Evolutionary conservation across 805 yeast species (phyloP).

Genomic region (Sugiyamaella americana): DNA sequence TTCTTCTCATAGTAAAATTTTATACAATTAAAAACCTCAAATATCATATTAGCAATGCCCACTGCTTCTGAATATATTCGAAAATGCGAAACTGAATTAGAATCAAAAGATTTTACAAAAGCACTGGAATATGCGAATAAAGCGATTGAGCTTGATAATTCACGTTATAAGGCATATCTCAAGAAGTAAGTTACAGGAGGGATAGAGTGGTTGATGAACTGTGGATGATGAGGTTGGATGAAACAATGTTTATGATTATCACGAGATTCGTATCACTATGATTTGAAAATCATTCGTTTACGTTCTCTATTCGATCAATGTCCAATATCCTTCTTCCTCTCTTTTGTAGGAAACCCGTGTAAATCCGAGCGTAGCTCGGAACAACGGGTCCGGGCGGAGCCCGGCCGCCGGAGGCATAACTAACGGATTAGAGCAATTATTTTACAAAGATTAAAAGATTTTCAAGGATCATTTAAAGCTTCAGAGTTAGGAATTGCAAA

Average conservation of each 20-base stretch:
- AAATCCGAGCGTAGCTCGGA: too few relatives aligned
- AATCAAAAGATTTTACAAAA: conserved; percentile 1
- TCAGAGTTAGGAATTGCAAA: conserved; percentile 19
- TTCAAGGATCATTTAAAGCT: conserved; percentile 17
- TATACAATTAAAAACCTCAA: too few relatives aligned
- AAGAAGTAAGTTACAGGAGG: conserved; percentile 11
- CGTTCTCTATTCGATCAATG: neutral
- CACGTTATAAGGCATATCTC: conserved; percentile 8
- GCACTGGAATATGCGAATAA: neutral
- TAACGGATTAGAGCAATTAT: conserved; percentile 17
- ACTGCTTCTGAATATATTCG: neutral
- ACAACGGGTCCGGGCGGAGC: too few relatives aligned
- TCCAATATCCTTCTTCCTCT: neutral
- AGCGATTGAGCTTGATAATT: neutral
- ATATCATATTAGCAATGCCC: neutral
- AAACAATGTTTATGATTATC: too few relatives aligned
- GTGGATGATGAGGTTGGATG: too few relatives aligned
- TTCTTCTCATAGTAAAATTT: too few relatives aligned
- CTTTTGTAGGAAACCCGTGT: neutral
- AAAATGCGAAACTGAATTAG: conserved; percentile 1
- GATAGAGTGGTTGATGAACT: too few relatives aligned
- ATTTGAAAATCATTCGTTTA: too few relatives aligned
- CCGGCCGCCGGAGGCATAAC: conserved; percentile 1
- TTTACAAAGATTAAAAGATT: conserved; percentile 18
- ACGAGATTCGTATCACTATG: too few relatives aligned